phyloP scores from a whole-genome alignment of 75 land plant genomes.

The Sequoiadendron giganteum region DNA sequence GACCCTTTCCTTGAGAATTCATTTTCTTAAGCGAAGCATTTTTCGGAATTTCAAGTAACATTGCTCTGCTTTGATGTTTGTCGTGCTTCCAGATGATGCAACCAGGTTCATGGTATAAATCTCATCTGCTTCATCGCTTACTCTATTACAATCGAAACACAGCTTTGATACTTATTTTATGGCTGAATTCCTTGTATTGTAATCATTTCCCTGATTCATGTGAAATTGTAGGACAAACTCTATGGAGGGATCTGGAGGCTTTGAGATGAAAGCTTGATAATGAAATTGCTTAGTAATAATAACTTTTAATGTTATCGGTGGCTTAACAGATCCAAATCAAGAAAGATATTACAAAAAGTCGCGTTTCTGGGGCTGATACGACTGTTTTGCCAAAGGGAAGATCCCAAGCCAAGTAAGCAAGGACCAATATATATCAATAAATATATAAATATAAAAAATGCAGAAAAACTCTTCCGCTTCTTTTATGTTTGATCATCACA shows the following conservation, averaged over 20 bases:
- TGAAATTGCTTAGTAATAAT: background rate
- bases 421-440: too few species aligned
- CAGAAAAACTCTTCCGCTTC: too few species aligned
- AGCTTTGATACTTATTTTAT: too few species aligned
- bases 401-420: slow-evolving; percentile 55
- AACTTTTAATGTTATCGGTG: background rate
- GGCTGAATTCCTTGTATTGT: too few species aligned
- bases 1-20: background rate
- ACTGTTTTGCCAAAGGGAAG: slow-evolving; percentile 58
- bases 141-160: background rate
- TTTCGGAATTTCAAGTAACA: background rate
- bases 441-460: too few species aligned
- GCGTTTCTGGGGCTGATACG: too few species aligned
- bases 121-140: background rate
- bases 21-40: background rate
- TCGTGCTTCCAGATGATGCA: slow-evolving; percentile 62
- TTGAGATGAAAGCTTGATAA: background rate
- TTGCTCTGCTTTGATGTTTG: background rate
- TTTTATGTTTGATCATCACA: background rate
- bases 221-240: background rate
- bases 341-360: slow-evolving; percentile 15
- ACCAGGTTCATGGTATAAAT: slow-evolving; percentile 57
- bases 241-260: background rate
- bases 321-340: slow-evolving; percentile 60
- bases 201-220: too few species aligned